These are phyloP conservation scores for Pisolithus albus DNA, from an alignment of 768 basidiomycete genomes.

Conservation along the genomic window DNA sequence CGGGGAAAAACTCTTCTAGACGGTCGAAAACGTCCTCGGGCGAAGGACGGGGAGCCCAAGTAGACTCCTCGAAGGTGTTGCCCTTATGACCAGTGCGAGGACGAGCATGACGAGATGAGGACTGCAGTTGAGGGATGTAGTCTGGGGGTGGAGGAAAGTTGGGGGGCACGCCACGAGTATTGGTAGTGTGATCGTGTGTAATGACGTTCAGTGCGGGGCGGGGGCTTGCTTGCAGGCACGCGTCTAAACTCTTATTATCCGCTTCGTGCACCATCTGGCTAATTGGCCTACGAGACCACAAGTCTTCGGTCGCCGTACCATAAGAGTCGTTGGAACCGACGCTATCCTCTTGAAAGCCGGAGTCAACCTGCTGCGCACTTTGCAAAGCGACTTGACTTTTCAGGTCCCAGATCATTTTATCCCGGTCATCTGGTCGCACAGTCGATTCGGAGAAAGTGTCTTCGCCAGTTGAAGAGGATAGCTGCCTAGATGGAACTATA, in stretches of 20 bases:
- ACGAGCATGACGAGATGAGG: conserved; percentile 16
- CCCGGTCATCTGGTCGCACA: conserved; percentile 26
- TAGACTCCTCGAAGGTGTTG: conserved; percentile 63
- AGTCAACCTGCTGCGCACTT: conserved; percentile 11
- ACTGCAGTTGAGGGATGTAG: conserved; percentile 10
- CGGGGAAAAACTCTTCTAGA: conserved; percentile 92
- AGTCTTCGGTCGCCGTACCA: conserved; percentile 21
- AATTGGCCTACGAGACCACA: conserved; percentile 28
- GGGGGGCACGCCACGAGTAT: conserved; percentile 10
- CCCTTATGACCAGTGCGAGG: conserved; percentile 26
- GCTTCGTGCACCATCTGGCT: conserved; percentile 21
- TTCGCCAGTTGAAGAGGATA: conserved; percentile 24
- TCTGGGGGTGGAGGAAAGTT: conserved; percentile 17
- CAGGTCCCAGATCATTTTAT: conserved; percentile 26
- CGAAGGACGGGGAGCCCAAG: conserved; percentile 86
- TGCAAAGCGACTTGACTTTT: conserved; percentile 14
- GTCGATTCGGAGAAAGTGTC: conserved; percentile 29
- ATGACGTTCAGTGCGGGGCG: conserved; percentile 27
- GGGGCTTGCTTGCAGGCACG: conserved; percentile 15
- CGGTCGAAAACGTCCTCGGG: conserved; percentile 91
- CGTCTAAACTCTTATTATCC: conserved; percentile 10
- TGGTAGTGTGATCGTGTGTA: conserved; percentile 15
- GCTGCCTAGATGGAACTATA: conserved; percentile 19
- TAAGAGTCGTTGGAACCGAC: conserved; percentile 22
- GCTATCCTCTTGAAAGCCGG: conserved; percentile 15